Evolutionary conservation across 345 rosid species (phyloP), one percentile per base, ranked within the genome.

Genomic region (Eutrema japonicum): DNA sequence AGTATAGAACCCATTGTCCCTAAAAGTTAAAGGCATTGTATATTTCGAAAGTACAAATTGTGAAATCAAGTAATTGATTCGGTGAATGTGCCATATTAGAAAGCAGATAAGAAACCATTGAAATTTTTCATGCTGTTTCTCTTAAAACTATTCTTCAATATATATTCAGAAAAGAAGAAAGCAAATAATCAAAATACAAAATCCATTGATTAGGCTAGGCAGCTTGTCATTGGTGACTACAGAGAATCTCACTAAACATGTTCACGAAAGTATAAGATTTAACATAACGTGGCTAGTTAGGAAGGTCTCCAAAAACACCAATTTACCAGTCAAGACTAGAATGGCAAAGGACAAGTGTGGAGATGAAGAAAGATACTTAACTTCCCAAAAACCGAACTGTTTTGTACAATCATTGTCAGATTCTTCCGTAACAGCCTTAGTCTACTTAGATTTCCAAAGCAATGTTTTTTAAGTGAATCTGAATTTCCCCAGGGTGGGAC

Each of bases 371-470:
- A 82, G 90, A 90, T 86, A 79, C 90, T 87, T 90, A 88, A 83
- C 93, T 93, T 87, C 90, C 75, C 16, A 16, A n/a, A n/a, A n/a
- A n/a, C 50, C 83, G 74, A 73, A 71, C 71, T 60, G 78, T 83
- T 82, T 89, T 79, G 83, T 65, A 85, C 81, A 81, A 82, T 84
- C 83, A 71, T 77, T 85, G 78, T 80, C 86, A 84, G 93, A 87
- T 88, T 88, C 96, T 85, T 85, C 80, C 41, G 61, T 70, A 82
- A 81, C 89, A 87, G 88, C 87, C 88, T 88, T 82, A 83, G 76
- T 68, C 80, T 87, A 84, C 84, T 85, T 82, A 76, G 66, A 89
- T 71, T 70, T 77, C 76, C 83, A 79, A 83, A 80, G 81, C 80
- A 76, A 69, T 73, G 81, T 79, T 78, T 82, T 81, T 83, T 87